Evolutionary conservation across 2,329 filamentous ascomycete genomes (phyloP), one percentile per base, ranked within the genome.

Genomic region (Epichloe hybrida): DNA sequence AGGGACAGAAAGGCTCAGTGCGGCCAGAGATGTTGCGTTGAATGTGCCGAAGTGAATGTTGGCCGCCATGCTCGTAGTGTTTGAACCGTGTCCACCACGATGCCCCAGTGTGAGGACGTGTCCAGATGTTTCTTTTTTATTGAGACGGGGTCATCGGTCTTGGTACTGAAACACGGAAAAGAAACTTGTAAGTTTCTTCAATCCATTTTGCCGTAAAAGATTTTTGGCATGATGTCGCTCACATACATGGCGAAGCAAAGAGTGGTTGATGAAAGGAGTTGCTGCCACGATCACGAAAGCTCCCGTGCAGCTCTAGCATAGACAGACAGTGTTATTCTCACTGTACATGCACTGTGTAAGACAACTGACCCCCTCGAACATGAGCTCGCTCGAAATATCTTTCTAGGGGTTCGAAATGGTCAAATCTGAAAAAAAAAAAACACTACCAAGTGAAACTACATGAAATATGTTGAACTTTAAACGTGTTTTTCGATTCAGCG

Each of bases 1-100:
- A 11, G 53, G 53, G 4, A 49, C 15, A 6, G 51, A 53, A 3
- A 56, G 38, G 20, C 47, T 42, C 37, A 53, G 41, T 13, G 49
- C 46, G 0, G 47, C 48, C 52, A 53, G 50, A 8, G 49, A 46
- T 3, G 44, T 31, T 35, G 31, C 34, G 37, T 45, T 31, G 36
- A 40, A 42, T 3, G 7, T 31, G 4, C 23, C 35, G 8, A 46
- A 34, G 31, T 27, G 17, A 44, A 34, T 41, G 23, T 48, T 15
- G 35, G 17, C 5, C 13, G 27, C 44, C 51, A 53, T 50, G 35
- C 13, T 48, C 23, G 23, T 47, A 17, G 31, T 43, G n/a, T 48
- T 34, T 45, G 36, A 11, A 45, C 21, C 35, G 48, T 50, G 48
- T 31, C 34, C 48, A 31, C 48, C 21, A 21, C 41, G 17, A 23